These are phyloP conservation scores for Albophoma yamanashiensis DNA, from an alignment of 2,329 filamentous ascomycete species.

Conservation along the genomic window DNA sequence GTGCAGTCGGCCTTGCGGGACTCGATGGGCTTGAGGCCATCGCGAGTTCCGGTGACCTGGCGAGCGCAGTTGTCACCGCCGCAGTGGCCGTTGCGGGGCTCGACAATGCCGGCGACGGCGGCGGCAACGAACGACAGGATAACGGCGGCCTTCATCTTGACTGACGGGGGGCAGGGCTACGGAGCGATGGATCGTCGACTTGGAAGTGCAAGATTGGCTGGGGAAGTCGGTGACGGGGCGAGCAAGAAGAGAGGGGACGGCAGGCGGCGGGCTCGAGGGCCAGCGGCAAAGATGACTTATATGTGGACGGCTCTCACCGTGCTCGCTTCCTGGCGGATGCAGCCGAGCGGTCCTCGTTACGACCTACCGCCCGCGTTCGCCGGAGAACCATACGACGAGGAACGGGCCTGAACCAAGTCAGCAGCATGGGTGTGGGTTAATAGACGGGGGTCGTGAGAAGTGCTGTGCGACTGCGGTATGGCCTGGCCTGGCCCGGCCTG, in stretches of 20 bases:
- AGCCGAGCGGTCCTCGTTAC: neutral
- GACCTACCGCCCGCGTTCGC: neutral
- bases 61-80: conserved; percentile 35
- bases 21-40: conserved; percentile 20
- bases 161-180: neutral
- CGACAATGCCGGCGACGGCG: conserved; percentile 23
- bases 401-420: neutral
- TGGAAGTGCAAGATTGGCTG: neutral
- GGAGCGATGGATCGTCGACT: neutral
- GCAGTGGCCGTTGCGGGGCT: conserved; percentile 22
- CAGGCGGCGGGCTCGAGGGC: neutral
- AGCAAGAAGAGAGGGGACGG: neutral
- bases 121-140: conserved; percentile 25
- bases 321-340: neutral
- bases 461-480: neutral
- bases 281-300: neutral
- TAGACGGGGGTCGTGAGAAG: neutral
- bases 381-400: neutral
- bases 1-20: conserved; percentile 28
- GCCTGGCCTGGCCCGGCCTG: too few species aligned
- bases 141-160: conserved; percentile 30
- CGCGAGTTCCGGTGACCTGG: conserved; percentile 31
- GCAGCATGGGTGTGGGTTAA: neutral
- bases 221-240: neutral
- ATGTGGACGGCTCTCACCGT: neutral